Conservation (phyloP, 305 asterid genomes). For the Fraxinus velutina region DNA sequence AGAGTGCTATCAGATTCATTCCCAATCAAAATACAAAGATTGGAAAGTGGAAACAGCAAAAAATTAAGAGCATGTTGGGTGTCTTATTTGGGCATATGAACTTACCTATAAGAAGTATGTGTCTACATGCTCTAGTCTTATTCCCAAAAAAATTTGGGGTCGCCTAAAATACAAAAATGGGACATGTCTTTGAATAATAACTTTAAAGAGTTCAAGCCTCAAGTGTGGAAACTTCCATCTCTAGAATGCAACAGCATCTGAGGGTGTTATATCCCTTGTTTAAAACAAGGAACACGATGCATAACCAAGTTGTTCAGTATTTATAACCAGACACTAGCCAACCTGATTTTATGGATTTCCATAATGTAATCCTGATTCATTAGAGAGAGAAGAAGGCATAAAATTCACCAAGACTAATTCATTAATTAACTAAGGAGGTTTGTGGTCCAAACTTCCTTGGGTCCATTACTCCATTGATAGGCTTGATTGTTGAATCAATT, state of each 20-base stretch:
- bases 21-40: background rate
- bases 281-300: background rate
- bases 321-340: background rate
- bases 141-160: background rate
- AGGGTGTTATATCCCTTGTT: background rate
- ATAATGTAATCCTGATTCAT: background rate
- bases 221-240: background rate
- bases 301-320: background rate
- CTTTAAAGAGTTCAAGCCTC: background rate
- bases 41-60: background rate
- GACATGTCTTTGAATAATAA: background rate
- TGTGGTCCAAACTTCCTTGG: background rate
- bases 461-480: background rate
- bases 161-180: background rate
- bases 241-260: background rate
- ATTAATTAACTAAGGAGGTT: background rate
- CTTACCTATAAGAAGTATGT: background rate
- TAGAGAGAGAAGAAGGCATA: background rate
- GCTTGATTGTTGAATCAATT: background rate
- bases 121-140: background rate
- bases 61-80: background rate
- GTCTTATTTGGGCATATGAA: background rate
- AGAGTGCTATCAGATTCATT: background rate
- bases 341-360: slow-evolving; percentile 3
- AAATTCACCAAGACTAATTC: background rate